phyloP scores from a whole-genome alignment of 2,329 filamentous ascomycete species.

The Pseudogymnoascus sp. region DNA sequence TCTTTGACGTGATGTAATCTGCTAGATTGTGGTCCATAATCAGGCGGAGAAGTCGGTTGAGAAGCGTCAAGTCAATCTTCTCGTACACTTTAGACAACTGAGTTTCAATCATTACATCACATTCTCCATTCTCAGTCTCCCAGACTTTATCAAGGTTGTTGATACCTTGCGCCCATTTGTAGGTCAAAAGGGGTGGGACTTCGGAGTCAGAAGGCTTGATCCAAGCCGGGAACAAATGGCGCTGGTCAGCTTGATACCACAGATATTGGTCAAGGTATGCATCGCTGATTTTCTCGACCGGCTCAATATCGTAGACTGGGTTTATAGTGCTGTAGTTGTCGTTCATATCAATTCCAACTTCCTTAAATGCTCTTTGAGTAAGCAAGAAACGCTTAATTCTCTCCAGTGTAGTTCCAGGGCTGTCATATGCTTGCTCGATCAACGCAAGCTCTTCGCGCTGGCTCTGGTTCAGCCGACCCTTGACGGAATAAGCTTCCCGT shows the following conservation, averaged over 20 bases:
- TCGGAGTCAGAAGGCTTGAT: constrained; percentile 99
- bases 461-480: constrained; percentile 92
- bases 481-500: constrained; percentile 94
- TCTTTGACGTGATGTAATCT: constrained; percentile 98
- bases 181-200: constrained; percentile 85
- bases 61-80: constrained; percentile 93
- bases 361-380: constrained; percentile 96
- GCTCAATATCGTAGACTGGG: constrained; percentile 97
- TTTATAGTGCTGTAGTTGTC: constrained; percentile 99
- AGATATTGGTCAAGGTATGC: constrained; percentile 97
- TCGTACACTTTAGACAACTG: constrained; percentile 99
- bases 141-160: constrained; percentile 96
- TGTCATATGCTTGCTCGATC: constrained; percentile 98
- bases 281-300: constrained; percentile 98
- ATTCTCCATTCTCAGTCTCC: constrained; percentile 90
- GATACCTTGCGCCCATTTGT: constrained; percentile 99
- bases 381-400: constrained; percentile 96
- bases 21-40: constrained; percentile 99
- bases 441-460: constrained; percentile 94
- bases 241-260: constrained; percentile 98
- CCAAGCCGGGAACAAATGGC: constrained; percentile 95
- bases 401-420: constrained; percentile 89
- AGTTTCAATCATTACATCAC: constrained; percentile 98
- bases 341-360: constrained; percentile 99
- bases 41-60: constrained; percentile 84